These are phyloP conservation scores for Verticillium tricorpus DNA, from an alignment of 2,329 filamentous ascomycete genomes.

Conservation along the genomic window DNA sequence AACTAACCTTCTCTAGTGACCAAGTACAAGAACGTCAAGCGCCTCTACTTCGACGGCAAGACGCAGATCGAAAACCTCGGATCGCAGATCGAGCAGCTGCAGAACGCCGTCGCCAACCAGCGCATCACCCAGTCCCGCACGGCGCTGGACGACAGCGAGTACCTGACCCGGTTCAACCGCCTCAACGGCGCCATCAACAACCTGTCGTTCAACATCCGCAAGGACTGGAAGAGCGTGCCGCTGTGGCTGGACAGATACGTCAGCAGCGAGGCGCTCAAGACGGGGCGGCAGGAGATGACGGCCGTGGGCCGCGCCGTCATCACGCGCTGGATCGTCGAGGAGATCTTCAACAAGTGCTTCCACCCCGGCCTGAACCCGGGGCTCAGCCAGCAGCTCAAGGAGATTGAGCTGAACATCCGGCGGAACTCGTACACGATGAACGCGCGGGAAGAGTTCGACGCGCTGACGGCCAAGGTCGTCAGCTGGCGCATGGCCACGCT, in stretches of 20 bases:
- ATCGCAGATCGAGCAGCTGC: conserved; percentile 84
- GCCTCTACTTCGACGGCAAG: conserved; percentile 95
- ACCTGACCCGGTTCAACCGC: conserved; percentile 80
- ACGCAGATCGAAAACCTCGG: conserved; percentile 85
- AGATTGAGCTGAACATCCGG: conserved; percentile 83
- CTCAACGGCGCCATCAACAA: conserved; percentile 94
- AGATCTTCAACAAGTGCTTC: conserved; percentile 88
- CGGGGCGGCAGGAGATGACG: conserved; percentile 96
- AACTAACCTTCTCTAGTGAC: conserved; percentile 52
- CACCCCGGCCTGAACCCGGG: conserved; percentile 78
- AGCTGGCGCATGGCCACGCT: conserved; percentile 92
- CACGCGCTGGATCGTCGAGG: conserved; percentile 83
- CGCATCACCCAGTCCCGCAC: conserved; percentile 91
- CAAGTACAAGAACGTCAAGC: conserved; percentile 98
- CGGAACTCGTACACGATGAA: conserved; percentile 67
- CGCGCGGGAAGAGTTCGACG: conserved; percentile 84
- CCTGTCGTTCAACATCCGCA: conserved; percentile 90
- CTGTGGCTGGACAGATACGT: conserved; percentile 75
- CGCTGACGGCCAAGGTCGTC: conserved; percentile 79
- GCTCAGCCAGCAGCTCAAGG: conserved; percentile 75
- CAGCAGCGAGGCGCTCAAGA: conserved; percentile 78
- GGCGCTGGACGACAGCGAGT: conserved; percentile 92
- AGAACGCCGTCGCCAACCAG: conserved; percentile 97
- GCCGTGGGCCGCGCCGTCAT: conserved; percentile 87
- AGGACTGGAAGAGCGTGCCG: conserved; percentile 83